Base-by-base conservation (phyloP, 2,329 filamentous ascomycete genomes). In the Talaromyces piceae region DNA sequence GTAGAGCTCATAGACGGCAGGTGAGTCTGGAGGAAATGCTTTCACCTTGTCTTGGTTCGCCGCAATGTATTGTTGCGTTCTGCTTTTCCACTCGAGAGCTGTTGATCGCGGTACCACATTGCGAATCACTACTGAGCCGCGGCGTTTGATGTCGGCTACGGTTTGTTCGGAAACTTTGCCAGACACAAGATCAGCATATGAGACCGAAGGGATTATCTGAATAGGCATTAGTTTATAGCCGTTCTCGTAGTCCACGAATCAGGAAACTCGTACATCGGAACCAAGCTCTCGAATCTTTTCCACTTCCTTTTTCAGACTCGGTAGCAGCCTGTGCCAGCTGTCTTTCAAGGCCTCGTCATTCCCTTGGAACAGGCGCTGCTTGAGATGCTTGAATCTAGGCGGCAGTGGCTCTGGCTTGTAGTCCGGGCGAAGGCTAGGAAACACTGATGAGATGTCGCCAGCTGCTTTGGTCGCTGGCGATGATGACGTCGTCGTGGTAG, bases 21-120 rank as follows among this genome's bases (percentile, higher is more conserved):
- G 85, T 39, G 83, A 76, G 43, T 84, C 71, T 0, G 76, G 67
- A 0, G 85, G 87, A 56, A 87, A 90, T 2, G 81, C 85, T 51
- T 77, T 72, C 20, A 73, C 65, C 12, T 59, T 61, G 41, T 66
- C 58, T 43, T 63, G 78, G 60, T 90, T 90, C 49, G 75, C 75
- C 11, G 68, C 69, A 5, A 87, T 78, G 58, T 90, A 90, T 6
- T 80, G 77, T 55, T 82, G 78, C 5, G 85, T 70, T 53, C 83
- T 76, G 7, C 73, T 72, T 67, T 90, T 90, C 59, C 82, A 86
- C 1, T 70, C 73, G 45, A 84, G 69, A 0, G 85, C 86, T 62
- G 85, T 79, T 1, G 71, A 66, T 57, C 81, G 77, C 0, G 82
- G 77, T 12, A 90, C 67, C 3, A 88, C 86, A 11, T 81, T 81